Percentiles rank a stretch among this genome's conserved stretches.
phyloP scores from a whole-genome alignment of 805 yeast genomes.

The Saturnispora silvae region DNA sequence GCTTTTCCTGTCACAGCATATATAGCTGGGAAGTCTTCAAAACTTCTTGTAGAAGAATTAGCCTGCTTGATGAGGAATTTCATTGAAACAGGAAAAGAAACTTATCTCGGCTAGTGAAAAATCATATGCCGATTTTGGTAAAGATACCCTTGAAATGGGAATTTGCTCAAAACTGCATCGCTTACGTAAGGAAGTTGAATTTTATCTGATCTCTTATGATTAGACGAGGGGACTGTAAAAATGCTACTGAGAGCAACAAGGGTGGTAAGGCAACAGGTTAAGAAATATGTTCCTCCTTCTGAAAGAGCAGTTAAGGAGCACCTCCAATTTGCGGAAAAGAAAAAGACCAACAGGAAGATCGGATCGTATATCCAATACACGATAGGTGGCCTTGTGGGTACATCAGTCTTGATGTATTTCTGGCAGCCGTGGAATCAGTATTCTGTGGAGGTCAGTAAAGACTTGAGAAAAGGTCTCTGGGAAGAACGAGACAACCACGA shows the following conservation, averaged over 20 bases:
- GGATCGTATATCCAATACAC: constrained; percentile 12
- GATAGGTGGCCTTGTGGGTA: constrained; percentile 13
- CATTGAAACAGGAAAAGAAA: too few relatives aligned
- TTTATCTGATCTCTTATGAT: not conserved
- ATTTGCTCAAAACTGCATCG: not conserved
- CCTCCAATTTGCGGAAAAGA: constrained; percentile 5
- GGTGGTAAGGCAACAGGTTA: not conserved
- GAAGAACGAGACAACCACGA: constrained; percentile 64
- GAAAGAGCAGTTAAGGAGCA: constrained; percentile 9
- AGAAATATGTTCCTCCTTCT: constrained; percentile 11
- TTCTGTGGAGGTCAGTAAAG: constrained; percentile 45
- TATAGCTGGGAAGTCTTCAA: not conserved
- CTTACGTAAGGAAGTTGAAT: too few relatives aligned
- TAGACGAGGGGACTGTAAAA: too few relatives aligned
- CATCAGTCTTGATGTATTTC: constrained; percentile 16
- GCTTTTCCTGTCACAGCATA: not conserved
- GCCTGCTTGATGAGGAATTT: not conserved
- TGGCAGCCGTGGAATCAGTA: constrained; percentile 30
- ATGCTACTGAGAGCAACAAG: not conserved
- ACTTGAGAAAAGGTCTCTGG: constrained; percentile 67
- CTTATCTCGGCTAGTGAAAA: too few relatives aligned
- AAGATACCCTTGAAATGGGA: too few relatives aligned
- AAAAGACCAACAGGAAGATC: constrained; percentile 12
- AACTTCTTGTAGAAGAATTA: constrained; percentile 1
- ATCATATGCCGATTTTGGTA: too few relatives aligned